Base-by-base conservation (phyloP, 805 yeast genomes). In the Candida endomychidarum region DNA sequence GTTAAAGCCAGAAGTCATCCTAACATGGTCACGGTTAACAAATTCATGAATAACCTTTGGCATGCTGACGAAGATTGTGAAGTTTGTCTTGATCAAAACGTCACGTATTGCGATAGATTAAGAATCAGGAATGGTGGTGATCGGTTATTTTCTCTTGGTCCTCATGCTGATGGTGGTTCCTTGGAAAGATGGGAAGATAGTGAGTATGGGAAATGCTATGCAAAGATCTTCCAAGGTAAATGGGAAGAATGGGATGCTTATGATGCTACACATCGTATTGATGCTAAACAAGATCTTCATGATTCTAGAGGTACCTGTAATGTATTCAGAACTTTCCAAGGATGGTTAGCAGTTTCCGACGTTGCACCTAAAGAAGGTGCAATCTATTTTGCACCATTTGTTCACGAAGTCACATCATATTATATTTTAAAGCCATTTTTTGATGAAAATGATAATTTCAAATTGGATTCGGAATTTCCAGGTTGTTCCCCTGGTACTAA, bases 111-210 rank as follows among this genome's bases (percentile, higher is more conserved):
- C n/a, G 75, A 70, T 47, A 47, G 72, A 16, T 50, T 69, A 23
- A 52, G 74, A 36, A 63, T 70, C 29, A 53, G 74, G 30, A 49
- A 50, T 9, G 69, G 73, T 0, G 74, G 74, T 8, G 58, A 54
- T 17, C 8, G 11, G 6, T 46, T 45, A 17, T 46, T 56, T 23
- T 40, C 67, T 4, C 53, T 70, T 26, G 65, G 61, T 20, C 60
- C 67, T 14, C 75, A 70, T 37, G 50, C 57, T 12, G 75, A 70
- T 42, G 58, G 66, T 15, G 65, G 71, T 10, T 58, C 70, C 2
- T 50, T 67, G 18, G 73, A 67, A 45, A 47, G 74, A 34, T 69
- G 75, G 74, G 72, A 67, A 46, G 73, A 69, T 47, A 44, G 40
- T 6, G 56, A 50, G 19, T 69, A 65, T 50, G 40, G 65, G n/a